Evolutionary conservation across 169 alveolate genomes (phyloP).

Genomic region (Theileria orientalis): DNA sequence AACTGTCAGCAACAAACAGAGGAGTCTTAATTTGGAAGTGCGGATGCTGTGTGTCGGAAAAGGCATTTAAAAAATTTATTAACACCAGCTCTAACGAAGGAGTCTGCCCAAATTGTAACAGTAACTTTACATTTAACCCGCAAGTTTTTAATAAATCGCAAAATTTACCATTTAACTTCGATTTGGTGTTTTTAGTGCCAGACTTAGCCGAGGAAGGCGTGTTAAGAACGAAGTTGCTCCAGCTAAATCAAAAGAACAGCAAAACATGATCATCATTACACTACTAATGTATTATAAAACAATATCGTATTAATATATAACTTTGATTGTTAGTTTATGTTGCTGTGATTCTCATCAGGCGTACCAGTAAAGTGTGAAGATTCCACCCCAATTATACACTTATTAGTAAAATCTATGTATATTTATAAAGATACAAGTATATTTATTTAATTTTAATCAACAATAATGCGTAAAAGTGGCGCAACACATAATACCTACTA

Average conservation of each 20-base stretch:
- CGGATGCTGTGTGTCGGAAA: conserved; percentile 74
- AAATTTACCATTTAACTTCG: conserved; percentile 16
- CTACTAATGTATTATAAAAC: background rate
- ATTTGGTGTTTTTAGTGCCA: conserved; percentile 58
- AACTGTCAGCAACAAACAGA: conserved; percentile 66
- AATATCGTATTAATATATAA: background rate
- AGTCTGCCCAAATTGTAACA: conserved; percentile 50
- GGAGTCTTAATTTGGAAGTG: conserved; percentile 72
- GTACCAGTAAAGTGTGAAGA: no score
- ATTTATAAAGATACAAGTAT: no score
- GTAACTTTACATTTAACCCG: conserved; percentile 36
- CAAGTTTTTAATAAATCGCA: conserved; percentile 38
- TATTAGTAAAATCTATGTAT: background rate
- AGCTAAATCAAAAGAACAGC: background rate
- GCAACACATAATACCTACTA: no score
- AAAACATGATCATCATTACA: background rate
- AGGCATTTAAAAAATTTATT: conserved; percentile 63
- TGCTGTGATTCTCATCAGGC: no score
- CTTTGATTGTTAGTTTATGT: background rate
- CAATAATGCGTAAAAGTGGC: no score
- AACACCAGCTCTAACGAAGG: conserved; percentile 10
- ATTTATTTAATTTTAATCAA: no score
- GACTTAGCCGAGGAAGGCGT: conserved; percentile 43
- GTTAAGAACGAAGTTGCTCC: conserved; percentile 43
- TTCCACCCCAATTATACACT: background rate